phyloP scores from a whole-genome alignment of 2,329 filamentous ascomycete genomes.

The Tolypocladium nubicola region DNA sequence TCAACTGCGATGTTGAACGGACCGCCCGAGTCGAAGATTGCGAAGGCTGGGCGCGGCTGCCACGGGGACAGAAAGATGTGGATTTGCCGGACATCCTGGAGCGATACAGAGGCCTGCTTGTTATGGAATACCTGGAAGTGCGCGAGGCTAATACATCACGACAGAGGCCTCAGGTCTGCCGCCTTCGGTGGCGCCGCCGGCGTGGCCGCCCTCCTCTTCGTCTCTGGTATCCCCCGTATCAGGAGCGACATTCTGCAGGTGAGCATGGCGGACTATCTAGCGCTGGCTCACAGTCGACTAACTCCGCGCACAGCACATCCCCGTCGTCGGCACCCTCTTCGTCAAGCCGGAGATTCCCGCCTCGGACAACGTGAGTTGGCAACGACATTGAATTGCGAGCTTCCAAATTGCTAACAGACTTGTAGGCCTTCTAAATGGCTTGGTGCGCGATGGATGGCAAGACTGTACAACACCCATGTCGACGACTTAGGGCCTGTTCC shows the following conservation, averaged over 20 bases:
- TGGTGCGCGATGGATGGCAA: conserved; percentile 14
- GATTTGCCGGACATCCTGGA: neutral
- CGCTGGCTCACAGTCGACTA: neutral
- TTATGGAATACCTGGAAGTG: neutral
- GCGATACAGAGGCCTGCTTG: neutral
- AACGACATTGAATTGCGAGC: neutral
- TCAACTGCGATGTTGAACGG: neutral
- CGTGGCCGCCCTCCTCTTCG: conserved; percentile 47
- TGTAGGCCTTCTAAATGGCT: conserved; percentile 29
- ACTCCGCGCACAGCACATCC: conserved; percentile 35
- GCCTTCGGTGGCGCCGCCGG: conserved; percentile 47
- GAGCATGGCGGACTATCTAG: conserved; percentile 9
- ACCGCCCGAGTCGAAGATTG: neutral
- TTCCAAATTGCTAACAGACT: conserved; percentile 12
- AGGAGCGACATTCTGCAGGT: conserved; percentile 49
- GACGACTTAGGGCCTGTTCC: conserved; percentile 12
- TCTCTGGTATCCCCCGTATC: conserved; percentile 51
- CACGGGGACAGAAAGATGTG: neutral
- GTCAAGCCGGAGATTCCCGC: conserved; percentile 43
- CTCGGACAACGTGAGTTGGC: conserved; percentile 49
- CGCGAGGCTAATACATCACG: neutral
- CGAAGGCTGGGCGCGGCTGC: neutral
- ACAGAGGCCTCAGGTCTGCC: conserved; percentile 19
- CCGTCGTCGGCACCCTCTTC: conserved; percentile 40
- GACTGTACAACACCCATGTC: conserved; percentile 13